phyloP scores from a whole-genome alignment of 2,329 filamentous ascomycete species.

The Helotiales sp. region DNA sequence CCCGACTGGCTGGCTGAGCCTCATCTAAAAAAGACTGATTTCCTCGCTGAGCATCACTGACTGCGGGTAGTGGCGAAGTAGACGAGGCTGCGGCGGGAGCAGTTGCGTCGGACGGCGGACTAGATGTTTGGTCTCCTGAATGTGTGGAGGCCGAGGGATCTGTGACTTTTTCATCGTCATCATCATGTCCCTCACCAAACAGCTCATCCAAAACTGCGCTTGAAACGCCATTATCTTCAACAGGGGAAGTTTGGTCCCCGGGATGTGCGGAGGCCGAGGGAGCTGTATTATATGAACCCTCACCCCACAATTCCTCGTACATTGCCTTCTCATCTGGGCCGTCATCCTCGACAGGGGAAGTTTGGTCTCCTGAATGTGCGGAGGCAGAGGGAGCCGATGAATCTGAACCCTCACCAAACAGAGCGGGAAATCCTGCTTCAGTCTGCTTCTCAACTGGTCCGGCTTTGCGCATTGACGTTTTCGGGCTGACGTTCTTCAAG shows the following conservation, averaged over 20 bases:
- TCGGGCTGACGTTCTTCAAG: background rate
- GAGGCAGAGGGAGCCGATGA: no score
- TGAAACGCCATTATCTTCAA: no score
- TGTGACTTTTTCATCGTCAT: background rate
- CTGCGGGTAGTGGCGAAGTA: background rate
- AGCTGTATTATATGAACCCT: background rate
- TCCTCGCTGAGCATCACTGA: background rate
- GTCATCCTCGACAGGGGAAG: no score
- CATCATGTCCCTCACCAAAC: background rate
- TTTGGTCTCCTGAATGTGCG: no score
- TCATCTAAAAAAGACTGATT: background rate
- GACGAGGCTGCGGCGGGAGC: background rate
- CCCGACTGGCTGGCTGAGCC: background rate
- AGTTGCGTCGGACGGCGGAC: background rate
- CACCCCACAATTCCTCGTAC: background rate
- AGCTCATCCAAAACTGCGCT: no score
- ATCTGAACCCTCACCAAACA: background rate
- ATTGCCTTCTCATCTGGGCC: no score
- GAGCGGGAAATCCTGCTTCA: background rate
- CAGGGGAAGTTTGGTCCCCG: no score
- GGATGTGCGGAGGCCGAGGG: background rate
- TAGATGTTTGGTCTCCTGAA: background rate
- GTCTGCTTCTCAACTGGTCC: background rate
- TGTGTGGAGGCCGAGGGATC: background rate
- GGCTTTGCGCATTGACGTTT: background rate